Percentiles rank a stretch among this genome's conserved stretches.
These are phyloP conservation scores for Saccharomycopsis malanga DNA, from an alignment of 805 yeast genomes.

Conservation along the genomic window DNA sequence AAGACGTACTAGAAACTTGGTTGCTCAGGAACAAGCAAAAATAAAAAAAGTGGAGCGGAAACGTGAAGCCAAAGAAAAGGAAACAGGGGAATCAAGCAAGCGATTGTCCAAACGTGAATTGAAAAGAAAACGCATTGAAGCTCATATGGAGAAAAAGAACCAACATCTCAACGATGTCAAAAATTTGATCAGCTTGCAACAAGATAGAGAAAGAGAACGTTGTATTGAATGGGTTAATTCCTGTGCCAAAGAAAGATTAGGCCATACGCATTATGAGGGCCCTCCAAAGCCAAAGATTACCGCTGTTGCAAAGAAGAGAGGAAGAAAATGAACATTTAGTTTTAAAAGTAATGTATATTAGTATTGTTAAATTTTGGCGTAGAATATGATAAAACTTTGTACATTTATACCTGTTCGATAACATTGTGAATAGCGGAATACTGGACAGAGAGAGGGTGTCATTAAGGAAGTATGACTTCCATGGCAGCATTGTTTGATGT, in stretches of 20 bases:
- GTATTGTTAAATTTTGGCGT: too few species aligned
- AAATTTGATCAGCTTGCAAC: conserved; percentile 30
- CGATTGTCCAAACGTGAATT: conserved; percentile 33
- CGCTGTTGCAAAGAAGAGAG: conserved; percentile 19
- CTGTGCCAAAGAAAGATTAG: conserved; percentile 44
- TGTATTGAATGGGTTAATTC: conserved; percentile 59
- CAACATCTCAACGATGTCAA: conserved; percentile 25
- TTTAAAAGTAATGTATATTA: not conserved
- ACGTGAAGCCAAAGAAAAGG: conserved; percentile 25
- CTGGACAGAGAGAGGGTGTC: too few species aligned
- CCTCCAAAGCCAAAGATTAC: conserved; percentile 7
- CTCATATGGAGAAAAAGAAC: conserved; percentile 29
- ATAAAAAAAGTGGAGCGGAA: not conserved
- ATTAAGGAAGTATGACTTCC: too few species aligned
- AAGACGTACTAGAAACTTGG: conserved; percentile 26
- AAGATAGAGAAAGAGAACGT: conserved; percentile 37
- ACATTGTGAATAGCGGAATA: too few species aligned
- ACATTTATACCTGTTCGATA: too few species aligned
- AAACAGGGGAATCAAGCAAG: conserved; percentile 23
- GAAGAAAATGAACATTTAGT: not conserved
- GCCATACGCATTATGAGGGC: conserved; percentile 52
- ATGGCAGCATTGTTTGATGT: too few species aligned
- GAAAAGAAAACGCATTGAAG: conserved; percentile 29
- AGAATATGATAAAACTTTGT: too few species aligned
- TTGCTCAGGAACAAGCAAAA: conserved; percentile 21